phyloP scores from a whole-genome alignment of 768 basidiomycete species.

The Trametes sanguinea region DNA sequence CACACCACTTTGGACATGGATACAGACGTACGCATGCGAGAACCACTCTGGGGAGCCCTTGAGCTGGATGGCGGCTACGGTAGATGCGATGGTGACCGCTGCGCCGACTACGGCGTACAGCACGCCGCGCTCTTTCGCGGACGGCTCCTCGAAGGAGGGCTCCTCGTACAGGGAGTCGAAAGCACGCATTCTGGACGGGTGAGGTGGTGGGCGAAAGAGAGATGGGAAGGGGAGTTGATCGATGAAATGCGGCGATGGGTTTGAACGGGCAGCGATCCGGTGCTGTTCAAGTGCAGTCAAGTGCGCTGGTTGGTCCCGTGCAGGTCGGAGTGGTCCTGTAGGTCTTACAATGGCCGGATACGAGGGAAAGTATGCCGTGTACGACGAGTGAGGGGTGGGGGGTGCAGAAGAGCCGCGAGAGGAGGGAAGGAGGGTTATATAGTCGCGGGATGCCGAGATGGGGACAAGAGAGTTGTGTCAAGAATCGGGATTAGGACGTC shows the following conservation, averaged over 20 bases:
- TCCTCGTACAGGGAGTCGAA: slow-evolving; percentile 21
- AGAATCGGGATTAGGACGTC: neutral
- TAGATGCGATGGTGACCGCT: slow-evolving; percentile 22
- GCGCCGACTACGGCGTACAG: slow-evolving; percentile 19
- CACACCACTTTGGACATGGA: neutral
- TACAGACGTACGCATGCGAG: slow-evolving; percentile 24
- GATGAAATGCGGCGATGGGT: neutral
- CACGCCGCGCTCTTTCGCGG: slow-evolving; percentile 15
- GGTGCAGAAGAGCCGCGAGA: neutral
- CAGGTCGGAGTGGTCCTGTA: too few relatives aligned
- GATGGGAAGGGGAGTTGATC: neutral
- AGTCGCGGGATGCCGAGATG: slow-evolving; percentile 9
- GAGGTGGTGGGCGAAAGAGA: neutral
- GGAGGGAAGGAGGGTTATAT: neutral
- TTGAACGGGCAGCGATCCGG: neutral
- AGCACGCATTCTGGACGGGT: slow-evolving; percentile 16
- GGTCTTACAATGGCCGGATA: too few relatives aligned
- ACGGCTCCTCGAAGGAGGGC: slow-evolving; percentile 20
- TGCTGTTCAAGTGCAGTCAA: neutral
- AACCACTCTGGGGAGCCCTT: slow-evolving; percentile 14
- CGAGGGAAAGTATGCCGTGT: neutral
- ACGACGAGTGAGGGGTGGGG: neutral
- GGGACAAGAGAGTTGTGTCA: slow-evolving; percentile 14
- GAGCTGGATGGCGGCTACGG: slow-evolving; percentile 19
- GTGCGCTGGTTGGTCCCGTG: too few relatives aligned